Evolutionary conservation across 805 yeast genomes (phyloP), one percentile per base, ranked within the genome.

Genomic region (Sugiyamaella floridensis): DNA sequence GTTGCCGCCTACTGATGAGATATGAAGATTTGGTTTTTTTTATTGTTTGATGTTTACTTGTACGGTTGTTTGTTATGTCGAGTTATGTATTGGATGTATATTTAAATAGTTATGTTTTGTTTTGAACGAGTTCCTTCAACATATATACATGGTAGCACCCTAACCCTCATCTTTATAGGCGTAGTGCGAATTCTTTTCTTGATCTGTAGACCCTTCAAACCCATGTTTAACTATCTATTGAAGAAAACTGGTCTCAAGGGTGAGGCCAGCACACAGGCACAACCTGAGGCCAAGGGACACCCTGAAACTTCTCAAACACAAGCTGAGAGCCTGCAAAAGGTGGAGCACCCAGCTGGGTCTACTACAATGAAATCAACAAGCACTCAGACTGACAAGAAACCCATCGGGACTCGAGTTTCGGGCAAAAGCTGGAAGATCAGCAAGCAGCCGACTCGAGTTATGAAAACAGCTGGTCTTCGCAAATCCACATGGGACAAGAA

Each of bases 401-500:
- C 45, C 7, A 10, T 50, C 11, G 58, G 58, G 0, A 41, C 50
- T 20, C 50, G 63, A 57, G 70, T 67, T 18, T 65, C 69, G 26
- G 72, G 72, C 46, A 63, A 70, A 41, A 51, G 58, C 20, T 71
- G 74, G 75, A 71, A 71, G 53, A 70, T 62, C 14, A 51, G 55
- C 22, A 69, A 67, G 50, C 54, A 58, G 49, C 71, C 74, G 2
- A 45, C 63, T 74, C 40, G 69, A 46, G n/a, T 32, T 14, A 52
- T 57, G 12, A 50, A 57, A 29, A 53, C 62, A 9, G 54, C 60
- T 29, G 89, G 90, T 4, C 82, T 83, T 2, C 73, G 71, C 53
- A 70, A 67, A 52, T 71, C 69, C 32, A 67, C 84, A 2, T 89
- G 87, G 85, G 80, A 78, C 40, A 73, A 78, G 60, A 83, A 86